Percentiles rank a stretch among this genome's conserved stretches.
Conservation (phyloP, 2,329 filamentous ascomycete genomes). For the Diaporthe humulicola region DNA sequence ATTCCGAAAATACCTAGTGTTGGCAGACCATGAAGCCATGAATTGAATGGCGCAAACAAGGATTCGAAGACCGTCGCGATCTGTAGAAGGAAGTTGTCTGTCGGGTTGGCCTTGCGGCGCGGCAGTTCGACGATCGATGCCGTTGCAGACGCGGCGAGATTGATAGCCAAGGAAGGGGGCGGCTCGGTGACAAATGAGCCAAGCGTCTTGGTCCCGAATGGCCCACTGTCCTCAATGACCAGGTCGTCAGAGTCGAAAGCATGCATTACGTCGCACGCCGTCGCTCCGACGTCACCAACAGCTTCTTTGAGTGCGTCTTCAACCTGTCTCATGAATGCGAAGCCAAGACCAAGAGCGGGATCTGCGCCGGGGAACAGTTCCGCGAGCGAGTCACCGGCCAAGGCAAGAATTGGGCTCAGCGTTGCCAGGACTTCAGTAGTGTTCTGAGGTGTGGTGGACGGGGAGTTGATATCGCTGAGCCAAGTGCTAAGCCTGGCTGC, state of each 20-base stretch:
- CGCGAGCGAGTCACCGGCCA: conserved; percentile 37
- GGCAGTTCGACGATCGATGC: conserved; percentile 31
- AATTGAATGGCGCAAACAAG: conserved; percentile 30
- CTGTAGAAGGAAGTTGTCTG: conserved; percentile 38
- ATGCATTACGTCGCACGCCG: conserved; percentile 43
- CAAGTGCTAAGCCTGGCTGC: conserved; percentile 41
- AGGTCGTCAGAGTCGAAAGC: conserved; percentile 42
- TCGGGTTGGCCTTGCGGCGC: conserved; percentile 38
- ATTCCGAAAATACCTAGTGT: conserved; percentile 32
- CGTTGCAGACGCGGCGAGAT: conserved; percentile 37
- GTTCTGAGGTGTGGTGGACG: conserved; percentile 28
- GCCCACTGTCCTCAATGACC: conserved; percentile 42
- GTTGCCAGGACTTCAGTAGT: conserved; percentile 40
- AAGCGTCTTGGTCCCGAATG: conserved; percentile 40
- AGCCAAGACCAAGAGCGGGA: conserved; percentile 37
- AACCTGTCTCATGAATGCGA: conserved; percentile 40
- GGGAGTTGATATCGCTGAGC: conserved; percentile 35
- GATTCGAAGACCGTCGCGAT: conserved; percentile 37
- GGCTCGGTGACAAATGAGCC: conserved; percentile 43
- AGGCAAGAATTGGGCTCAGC: conserved; percentile 40
- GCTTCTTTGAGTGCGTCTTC: conserved; percentile 41
- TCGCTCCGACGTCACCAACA: conserved; percentile 38
- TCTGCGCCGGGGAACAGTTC: conserved; percentile 42
- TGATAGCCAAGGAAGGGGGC: conserved; percentile 39
- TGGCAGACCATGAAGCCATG: conserved; percentile 36